Percentiles rank a stretch among this genome's conserved stretches.
Evolutionary conservation across 441 rosid genomes (phyloP).

Genomic region (Pelargonium exstipulatum): DNA sequence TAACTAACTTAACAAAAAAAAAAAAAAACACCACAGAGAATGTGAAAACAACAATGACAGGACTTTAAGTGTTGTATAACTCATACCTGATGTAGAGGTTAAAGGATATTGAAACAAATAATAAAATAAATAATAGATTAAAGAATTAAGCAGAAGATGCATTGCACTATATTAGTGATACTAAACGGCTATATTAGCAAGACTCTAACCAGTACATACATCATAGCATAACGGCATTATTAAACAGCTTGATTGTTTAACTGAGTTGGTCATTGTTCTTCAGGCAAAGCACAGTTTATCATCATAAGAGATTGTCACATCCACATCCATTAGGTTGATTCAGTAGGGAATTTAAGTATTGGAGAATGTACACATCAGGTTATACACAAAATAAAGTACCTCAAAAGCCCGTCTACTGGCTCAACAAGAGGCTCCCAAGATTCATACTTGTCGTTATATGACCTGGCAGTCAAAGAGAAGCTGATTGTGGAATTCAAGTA

Average conservation of each 20-base stretch:
- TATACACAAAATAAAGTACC: constrained; percentile 34
- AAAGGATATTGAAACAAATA: neutral
- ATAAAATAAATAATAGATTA: no score
- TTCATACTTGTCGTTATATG: constrained; percentile 90
- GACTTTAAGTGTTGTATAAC: neutral
- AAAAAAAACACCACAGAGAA: neutral
- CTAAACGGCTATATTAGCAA: neutral
- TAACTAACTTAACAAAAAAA: neutral
- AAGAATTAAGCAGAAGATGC: neutral
- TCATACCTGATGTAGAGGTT: neutral
- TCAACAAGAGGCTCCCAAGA: constrained; percentile 97
- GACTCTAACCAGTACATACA: neutral
- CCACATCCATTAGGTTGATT: neutral
- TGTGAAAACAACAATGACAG: neutral
- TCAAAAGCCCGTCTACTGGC: constrained; percentile 75
- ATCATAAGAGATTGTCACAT: neutral
- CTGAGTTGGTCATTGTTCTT: neutral
- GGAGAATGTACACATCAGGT: neutral
- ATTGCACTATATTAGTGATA: neutral
- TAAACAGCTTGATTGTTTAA: neutral
- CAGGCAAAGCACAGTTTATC: neutral
- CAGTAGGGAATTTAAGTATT: neutral
- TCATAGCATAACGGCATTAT: neutral
- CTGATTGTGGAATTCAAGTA: constrained; percentile 64
- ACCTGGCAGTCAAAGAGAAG: constrained; percentile 83